A percentile compares a stretch with the other conserved stretches of the same genome.
phyloP scores from a whole-genome alignment of 257 asterid species.

The Solanum corneliomulleri region DNA sequence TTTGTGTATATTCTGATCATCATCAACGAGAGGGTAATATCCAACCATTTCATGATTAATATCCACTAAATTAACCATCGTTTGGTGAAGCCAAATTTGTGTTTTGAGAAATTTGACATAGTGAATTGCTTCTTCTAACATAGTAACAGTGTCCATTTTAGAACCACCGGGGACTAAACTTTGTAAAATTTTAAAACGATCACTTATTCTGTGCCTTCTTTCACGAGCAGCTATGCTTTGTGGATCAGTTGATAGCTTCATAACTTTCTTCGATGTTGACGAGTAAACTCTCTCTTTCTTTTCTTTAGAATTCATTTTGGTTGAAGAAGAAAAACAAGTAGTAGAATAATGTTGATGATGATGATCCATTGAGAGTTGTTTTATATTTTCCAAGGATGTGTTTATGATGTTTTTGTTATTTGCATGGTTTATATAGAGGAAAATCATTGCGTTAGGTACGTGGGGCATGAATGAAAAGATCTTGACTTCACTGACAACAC shows the following conservation, averaged over 20 bases:
- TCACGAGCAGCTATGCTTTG: constrained; percentile 77
- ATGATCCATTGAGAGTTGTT: background rate
- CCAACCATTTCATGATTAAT: background rate
- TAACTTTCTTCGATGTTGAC: background rate
- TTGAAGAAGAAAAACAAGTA: constrained; percentile 8
- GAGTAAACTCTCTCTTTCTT: background rate
- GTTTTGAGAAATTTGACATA: constrained; percentile 71
- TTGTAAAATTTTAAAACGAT: constrained; percentile 65
- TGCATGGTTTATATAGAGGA: constrained; percentile 9
- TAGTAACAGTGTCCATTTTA: constrained; percentile 69
- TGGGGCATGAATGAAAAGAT: background rate
- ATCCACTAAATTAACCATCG: constrained; percentile 25
- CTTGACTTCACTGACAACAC: background rate
- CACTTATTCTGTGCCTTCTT: constrained; percentile 78
- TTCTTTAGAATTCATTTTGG: constrained; percentile 2
- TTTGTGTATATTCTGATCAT: background rate
- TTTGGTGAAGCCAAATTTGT: constrained; percentile 59
- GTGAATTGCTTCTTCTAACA: constrained; percentile 77
- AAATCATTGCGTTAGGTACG: constrained; percentile 7
- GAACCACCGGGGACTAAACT: constrained; percentile 76
- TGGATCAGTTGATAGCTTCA: constrained; percentile 69
- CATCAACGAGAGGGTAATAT: background rate
- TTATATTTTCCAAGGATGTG: background rate
- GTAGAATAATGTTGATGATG: background rate
- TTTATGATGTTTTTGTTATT: background rate